Base-by-base conservation (phyloP, 2,329 filamentous ascomycete genomes). In the Hymenoscyphus repandus region DNA sequence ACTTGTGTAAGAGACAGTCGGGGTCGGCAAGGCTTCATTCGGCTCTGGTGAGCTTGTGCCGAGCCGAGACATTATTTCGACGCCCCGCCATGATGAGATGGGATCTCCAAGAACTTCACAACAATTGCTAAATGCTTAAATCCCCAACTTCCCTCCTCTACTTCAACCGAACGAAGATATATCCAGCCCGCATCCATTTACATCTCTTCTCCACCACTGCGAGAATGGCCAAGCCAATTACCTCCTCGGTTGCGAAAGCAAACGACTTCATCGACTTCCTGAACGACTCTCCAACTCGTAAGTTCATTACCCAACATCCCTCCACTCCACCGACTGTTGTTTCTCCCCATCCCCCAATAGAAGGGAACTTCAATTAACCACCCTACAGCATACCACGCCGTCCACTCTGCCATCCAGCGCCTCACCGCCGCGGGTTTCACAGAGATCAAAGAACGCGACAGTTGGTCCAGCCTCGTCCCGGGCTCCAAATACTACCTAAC, bases 401-500 rank as follows among this genome's bases (percentile, higher is more conserved):
- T 96, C 52, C 83, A 84, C 50, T 87, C 86, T 44, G 82, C 90
- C 58, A 85, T 86, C 62, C 72, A 83, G 57, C 85, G 87, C 49
- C 80, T 99, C 47, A 80, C 86, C 61, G 81, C 85, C 61, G 91
- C 89, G 45, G 91, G 92, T 52, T 99, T 97, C 76, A 78, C 81
- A 63, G 82, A 86, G 62, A 88, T 99, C 72, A 88, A 84, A 76
- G 92, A 97, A 72, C 87, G 88, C 62, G 90, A 96, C 65, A 83
- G 87, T 42, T 97, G 93, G 92, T 80, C 86, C 12, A 82, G 78
- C 41, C 79, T 96, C 55, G 80, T 83, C 51, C 89, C 90, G 18
- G 91, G 92, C 56, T 91, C 92, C 57, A 96, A 95, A 72, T 97
- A 97, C 77, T 96, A 91, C 73, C 81, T 96, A 64, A 97, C 92